Evolutionary conservation across 2,329 filamentous ascomycete genomes (phyloP).

Genomic region (Stachybotrys chartarum): DNA sequence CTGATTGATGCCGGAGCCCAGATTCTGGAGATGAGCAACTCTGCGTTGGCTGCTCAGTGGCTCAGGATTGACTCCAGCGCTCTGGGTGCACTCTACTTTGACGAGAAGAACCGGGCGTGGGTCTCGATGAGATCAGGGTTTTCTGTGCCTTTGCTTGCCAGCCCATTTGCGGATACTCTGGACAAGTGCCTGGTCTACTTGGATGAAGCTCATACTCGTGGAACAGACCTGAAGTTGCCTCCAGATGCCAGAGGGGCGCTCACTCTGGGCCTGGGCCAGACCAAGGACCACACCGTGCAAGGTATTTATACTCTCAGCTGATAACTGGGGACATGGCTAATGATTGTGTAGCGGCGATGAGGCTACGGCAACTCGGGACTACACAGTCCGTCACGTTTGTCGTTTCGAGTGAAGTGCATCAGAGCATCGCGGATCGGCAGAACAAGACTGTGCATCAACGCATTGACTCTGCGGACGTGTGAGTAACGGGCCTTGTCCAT

Average conservation of each 20-base stretch:
- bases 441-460: constrained; percentile 12
- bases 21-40: constrained; percentile 53
- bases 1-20: constrained; percentile 58
- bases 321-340: background rate
- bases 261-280: constrained; percentile 48
- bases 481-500: constrained; percentile 16
- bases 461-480: constrained; percentile 14
- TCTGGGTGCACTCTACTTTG: constrained; percentile 41
- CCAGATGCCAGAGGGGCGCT: constrained; percentile 38
- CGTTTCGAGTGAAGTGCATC: constrained; percentile 52
- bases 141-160: constrained; percentile 36
- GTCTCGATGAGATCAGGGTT: background rate
- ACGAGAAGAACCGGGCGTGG: constrained; percentile 5
- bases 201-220: constrained; percentile 38
- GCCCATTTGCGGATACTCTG: constrained; percentile 44
- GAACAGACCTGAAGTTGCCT: constrained; percentile 52
- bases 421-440: constrained; percentile 47
- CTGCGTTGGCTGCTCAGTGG: constrained; percentile 41
- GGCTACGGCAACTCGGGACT: constrained; percentile 47
- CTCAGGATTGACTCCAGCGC: constrained; percentile 33
- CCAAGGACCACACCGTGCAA: constrained; percentile 48
- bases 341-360: constrained; percentile 47
- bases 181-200: constrained; percentile 47
- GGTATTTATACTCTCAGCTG: constrained; percentile 27
- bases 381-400: constrained; percentile 50